phyloP scores from a whole-genome alignment of 805 yeast species.

The Monosporozyma aquatica region DNA sequence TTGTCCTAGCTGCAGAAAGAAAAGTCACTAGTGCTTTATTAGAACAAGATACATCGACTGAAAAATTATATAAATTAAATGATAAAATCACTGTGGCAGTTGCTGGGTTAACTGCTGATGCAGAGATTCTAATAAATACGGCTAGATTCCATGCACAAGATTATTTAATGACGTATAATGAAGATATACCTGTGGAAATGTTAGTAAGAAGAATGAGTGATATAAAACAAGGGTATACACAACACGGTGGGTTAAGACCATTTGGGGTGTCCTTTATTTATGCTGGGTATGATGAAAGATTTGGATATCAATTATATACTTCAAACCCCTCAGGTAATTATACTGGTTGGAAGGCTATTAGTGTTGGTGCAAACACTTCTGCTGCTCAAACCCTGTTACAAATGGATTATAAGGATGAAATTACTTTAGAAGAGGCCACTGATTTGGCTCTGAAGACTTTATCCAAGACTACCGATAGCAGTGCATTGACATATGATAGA shows the following conservation, averaged over 20 bases:
- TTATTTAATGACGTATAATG: conserved; percentile 78
- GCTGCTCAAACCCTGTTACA: conserved; percentile 93
- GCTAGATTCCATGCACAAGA: conserved; percentile 82
- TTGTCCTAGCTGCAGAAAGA: conserved; percentile 93
- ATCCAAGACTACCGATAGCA: conserved; percentile 87
- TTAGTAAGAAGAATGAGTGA: conserved; percentile 86
- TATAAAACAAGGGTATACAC: conserved; percentile 95
- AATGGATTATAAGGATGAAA: conserved; percentile 85
- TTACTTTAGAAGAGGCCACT: conserved; percentile 64
- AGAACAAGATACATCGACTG: conserved; percentile 90
- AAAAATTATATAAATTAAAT: conserved; percentile 79
- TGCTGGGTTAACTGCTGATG: conserved; percentile 98
- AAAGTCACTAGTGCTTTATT: conserved; percentile 86
- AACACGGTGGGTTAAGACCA: conserved; percentile 97
- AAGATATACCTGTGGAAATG: conserved; percentile 87
- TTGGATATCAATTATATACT: conserved; percentile 85
- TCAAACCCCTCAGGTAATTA: conserved; percentile 97
- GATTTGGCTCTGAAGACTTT: conserved; percentile 85
- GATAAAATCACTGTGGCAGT: conserved; percentile 86
- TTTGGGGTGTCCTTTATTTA: conserved; percentile 94
- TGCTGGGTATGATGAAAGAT: conserved; percentile 89
- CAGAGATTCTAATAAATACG: conserved; percentile 76
- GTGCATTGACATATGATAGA: conserved; percentile 79
- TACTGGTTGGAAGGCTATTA: conserved; percentile 97
- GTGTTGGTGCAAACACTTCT: conserved; percentile 91